phyloP scores from a whole-genome alignment of 352 stramenopile genomes.

The Peronospora tabacina region DNA sequence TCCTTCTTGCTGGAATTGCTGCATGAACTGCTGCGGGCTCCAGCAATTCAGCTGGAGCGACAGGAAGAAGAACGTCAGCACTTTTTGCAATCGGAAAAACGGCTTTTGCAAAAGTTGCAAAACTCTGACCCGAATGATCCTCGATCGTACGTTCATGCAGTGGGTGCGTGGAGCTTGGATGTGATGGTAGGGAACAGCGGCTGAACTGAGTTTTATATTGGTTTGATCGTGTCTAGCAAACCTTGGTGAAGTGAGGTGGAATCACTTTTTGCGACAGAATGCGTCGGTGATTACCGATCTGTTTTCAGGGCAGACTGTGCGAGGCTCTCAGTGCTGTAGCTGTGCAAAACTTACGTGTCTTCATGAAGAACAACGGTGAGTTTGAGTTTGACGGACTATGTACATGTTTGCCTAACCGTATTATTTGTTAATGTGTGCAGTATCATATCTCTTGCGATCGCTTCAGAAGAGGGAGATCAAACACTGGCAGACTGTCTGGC shows the following conservation, averaged over 20 bases:
- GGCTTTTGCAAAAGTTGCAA: conserved; percentile 23
- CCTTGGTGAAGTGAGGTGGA: conserved; percentile 54
- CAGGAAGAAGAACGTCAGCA: conserved; percentile 21
- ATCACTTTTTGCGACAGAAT: conserved; percentile 48
- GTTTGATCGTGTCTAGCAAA: conserved; percentile 26
- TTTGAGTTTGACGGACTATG: not conserved
- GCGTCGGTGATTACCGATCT: conserved; percentile 59
- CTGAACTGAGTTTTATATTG: not conserved
- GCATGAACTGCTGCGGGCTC: conserved; percentile 40
- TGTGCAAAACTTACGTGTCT: conserved; percentile 63
- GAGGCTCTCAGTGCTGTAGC: conserved; percentile 65
- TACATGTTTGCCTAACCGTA: not conserved
- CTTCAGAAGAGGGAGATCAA: conserved; percentile 31
- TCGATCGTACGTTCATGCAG: conserved; percentile 46
- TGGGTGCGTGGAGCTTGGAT: conserved; percentile 37
- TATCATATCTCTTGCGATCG: conserved; percentile 54
- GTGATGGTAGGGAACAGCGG: not conserved
- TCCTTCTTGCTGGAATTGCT: conserved; percentile 62
- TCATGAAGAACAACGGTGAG: conserved; percentile 48
- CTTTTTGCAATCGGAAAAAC: conserved; percentile 20
- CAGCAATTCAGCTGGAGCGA: conserved; percentile 10
- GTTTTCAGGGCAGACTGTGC: conserved; percentile 70
- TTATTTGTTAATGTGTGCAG: conserved; percentile 22
- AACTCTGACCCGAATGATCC: conserved; percentile 37
- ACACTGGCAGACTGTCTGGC: conserved; percentile 49